A percentile compares a stretch with the other conserved stretches of the same genome.
These are phyloP conservation scores for Penicillium simplicissimum DNA, from an alignment of 495 filamentous ascomycete species.

Conservation along the genomic window DNA sequence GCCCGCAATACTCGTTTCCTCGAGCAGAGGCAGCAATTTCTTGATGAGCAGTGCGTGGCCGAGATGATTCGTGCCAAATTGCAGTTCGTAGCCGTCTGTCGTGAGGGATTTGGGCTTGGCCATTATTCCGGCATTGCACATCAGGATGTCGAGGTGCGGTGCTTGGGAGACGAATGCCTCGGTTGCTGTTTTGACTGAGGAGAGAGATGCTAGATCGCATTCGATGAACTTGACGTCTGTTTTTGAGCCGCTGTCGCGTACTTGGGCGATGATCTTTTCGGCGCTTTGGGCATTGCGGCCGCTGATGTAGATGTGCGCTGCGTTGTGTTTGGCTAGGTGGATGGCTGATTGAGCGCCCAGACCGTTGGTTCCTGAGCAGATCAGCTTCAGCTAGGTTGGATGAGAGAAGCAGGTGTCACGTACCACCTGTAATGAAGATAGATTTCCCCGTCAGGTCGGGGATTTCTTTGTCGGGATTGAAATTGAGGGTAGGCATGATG, in stretches of 20 bases:
- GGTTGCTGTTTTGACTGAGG: slow-evolving; percentile 41
- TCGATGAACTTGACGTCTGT: slow-evolving; percentile 38
- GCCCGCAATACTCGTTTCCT: slow-evolving; percentile 34
- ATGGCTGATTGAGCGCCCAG: slow-evolving; percentile 57
- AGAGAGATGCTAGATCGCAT: slow-evolving; percentile 49
- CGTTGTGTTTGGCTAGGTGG: slow-evolving; percentile 54
- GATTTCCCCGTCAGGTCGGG: slow-evolving; percentile 53
- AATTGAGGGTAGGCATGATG: slow-evolving; percentile 12
- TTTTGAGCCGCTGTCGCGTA: slow-evolving; percentile 35
- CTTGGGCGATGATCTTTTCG: slow-evolving; percentile 42
- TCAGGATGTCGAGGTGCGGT: slow-evolving; percentile 53
- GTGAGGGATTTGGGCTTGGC: slow-evolving; percentile 47
- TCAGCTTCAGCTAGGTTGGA: background rate
- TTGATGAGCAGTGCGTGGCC: slow-evolving; percentile 63
- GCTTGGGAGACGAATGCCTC: slow-evolving; percentile 33
- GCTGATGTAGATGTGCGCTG: slow-evolving; percentile 58
- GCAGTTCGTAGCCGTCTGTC: slow-evolving; percentile 64
- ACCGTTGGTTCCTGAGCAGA: slow-evolving; percentile 43
- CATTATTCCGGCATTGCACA: slow-evolving; percentile 74
- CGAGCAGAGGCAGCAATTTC: slow-evolving; percentile 57
- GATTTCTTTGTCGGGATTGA: slow-evolving; percentile 45
- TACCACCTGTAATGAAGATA: slow-evolving; percentile 61
- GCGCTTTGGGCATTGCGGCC: slow-evolving; percentile 51
- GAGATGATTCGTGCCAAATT: slow-evolving; percentile 70
- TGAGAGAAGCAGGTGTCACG: slow-evolving; percentile 2